These are phyloP conservation scores for Cyphellophora europaea DNA, from an alignment of 2,329 filamentous ascomycete genomes.

Conservation along the genomic window DNA sequence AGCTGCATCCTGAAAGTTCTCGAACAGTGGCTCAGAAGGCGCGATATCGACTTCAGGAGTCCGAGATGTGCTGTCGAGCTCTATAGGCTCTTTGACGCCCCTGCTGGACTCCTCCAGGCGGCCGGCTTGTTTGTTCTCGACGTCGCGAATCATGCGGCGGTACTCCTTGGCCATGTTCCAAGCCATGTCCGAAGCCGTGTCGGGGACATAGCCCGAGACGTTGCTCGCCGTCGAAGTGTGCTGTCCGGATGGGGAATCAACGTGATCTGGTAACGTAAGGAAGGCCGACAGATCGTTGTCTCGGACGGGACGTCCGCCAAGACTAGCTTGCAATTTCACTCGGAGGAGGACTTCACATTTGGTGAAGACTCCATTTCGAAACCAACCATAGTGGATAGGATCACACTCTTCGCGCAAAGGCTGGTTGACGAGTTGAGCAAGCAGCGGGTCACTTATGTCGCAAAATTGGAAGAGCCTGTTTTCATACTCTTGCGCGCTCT, in stretches of 20 bases:
- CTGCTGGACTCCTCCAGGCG: background rate
- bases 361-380: slow-evolving; percentile 66
- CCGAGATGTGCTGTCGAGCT: too few relatives aligned
- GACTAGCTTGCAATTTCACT: slow-evolving; percentile 65
- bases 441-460: slow-evolving; percentile 74
- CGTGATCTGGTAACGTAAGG: slow-evolving; percentile 26
- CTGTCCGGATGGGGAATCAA: too few relatives aligned
- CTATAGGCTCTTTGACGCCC: too few relatives aligned
- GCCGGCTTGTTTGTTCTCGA: background rate
- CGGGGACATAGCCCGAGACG: slow-evolving; percentile 6
- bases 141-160: slow-evolving; percentile 1
- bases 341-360: slow-evolving; percentile 85
- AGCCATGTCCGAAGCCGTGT: slow-evolving; percentile 1
- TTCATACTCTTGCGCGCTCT: slow-evolving; percentile 42
- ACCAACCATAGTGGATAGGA: slow-evolving; percentile 66
- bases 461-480: slow-evolving; percentile 92
- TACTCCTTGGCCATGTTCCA: background rate
- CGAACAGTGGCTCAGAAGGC: too few relatives aligned
- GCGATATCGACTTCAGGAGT: too few relatives aligned
- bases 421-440: slow-evolving; percentile 51
- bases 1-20: too few relatives aligned
- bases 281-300: slow-evolving; percentile 29
- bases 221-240: too few relatives aligned
- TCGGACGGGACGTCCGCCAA: slow-evolving; percentile 27
- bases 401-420: slow-evolving; percentile 52